Percentiles rank a stretch among this genome's conserved stretches.
phyloP scores from a whole-genome alignment of 805 yeast genomes.

The Wickerhamiella dianesei region DNA sequence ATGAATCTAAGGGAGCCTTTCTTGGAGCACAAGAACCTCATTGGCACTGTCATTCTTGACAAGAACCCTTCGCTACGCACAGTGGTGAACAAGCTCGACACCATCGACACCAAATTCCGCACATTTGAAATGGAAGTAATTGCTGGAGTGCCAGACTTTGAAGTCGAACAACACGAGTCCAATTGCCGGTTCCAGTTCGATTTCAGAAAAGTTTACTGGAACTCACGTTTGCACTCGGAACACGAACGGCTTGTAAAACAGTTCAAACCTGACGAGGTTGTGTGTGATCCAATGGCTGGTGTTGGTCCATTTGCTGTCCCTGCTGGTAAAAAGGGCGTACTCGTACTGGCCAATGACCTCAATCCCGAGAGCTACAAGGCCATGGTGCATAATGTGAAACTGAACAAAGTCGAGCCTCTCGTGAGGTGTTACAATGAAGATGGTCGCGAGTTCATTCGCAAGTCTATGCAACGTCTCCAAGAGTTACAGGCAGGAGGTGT shows the following conservation, averaged over 20 bases:
- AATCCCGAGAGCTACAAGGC: constrained; percentile 76
- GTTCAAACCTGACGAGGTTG: constrained; percentile 54
- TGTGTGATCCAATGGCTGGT: constrained; percentile 95
- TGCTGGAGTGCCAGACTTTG: constrained; percentile 60
- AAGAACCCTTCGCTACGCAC: constrained; percentile 65
- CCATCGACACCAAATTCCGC: constrained; percentile 76
- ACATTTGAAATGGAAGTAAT: constrained; percentile 88
- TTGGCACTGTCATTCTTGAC: constrained; percentile 83
- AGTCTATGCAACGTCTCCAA: constrained; percentile 40
- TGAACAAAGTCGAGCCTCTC: constrained; percentile 48
- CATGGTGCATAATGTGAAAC: constrained; percentile 46
- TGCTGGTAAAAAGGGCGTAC: constrained; percentile 68
- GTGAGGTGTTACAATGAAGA: constrained; percentile 53
- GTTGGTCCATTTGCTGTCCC: constrained; percentile 98
- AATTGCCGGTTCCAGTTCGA: constrained; percentile 79
- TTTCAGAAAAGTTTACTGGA: constrained; percentile 94
- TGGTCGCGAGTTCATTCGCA: constrained; percentile 65
- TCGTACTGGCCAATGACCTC: constrained; percentile 84
- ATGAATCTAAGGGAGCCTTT: constrained; percentile 72
- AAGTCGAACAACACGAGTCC: constrained; percentile 78
- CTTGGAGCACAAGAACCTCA: constrained; percentile 63
- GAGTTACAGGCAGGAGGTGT: constrained; percentile 31
- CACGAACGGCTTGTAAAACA: constrained; percentile 63
- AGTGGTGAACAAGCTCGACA: constrained; percentile 82
- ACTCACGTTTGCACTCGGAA: constrained; percentile 85